A percentile compares a stretch with the other conserved stretches of the same genome.
These are phyloP conservation scores for Sideroxylon spinosum DNA, from an alignment of 179 eudicot species.

Conservation along the genomic window DNA sequence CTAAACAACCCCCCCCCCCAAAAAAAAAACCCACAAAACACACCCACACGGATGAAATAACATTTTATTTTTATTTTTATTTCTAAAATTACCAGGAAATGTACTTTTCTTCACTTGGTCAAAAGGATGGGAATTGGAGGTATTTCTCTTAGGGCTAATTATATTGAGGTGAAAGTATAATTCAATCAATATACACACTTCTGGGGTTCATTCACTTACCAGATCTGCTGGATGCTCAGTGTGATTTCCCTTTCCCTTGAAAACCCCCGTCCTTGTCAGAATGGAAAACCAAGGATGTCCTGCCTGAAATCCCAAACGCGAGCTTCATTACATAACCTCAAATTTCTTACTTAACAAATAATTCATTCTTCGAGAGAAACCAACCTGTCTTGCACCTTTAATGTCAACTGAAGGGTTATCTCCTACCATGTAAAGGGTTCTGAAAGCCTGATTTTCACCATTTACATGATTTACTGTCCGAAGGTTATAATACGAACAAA, in stretches of 20 bases:
- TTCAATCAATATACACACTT: not conserved
- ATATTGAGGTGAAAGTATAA: not conserved
- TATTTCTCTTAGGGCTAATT: not conserved
- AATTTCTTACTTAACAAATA: not conserved
- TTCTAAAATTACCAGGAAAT: too few species aligned
- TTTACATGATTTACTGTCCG: constrained; percentile 15
- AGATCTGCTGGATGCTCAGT: constrained; percentile 69
- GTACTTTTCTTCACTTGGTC: not conserved
- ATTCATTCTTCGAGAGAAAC: constrained; percentile 18
- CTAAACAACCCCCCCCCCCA: too few species aligned
- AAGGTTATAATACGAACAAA: constrained; percentile 14
- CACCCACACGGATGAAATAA: too few species aligned
- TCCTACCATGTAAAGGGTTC: constrained; percentile 88
- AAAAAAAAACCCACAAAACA: too few species aligned
- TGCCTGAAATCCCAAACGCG: constrained; percentile 49
- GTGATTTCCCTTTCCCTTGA: constrained; percentile 72
- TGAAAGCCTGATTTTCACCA: constrained; percentile 35
- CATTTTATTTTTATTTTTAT: too few species aligned
- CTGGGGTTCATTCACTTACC: constrained; percentile 34
- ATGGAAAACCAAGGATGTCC: constrained; percentile 95
- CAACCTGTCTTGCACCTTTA: constrained; percentile 83
- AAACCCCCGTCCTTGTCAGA: constrained; percentile 87
- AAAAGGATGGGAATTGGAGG: not conserved
- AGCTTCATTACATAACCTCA: not conserved
- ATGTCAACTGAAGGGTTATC: constrained; percentile 96